Evolutionary conservation across 2,329 filamentous ascomycete genomes (phyloP), one percentile per base, ranked within the genome.

Genomic region (Mollisia scopiformis): DNA sequence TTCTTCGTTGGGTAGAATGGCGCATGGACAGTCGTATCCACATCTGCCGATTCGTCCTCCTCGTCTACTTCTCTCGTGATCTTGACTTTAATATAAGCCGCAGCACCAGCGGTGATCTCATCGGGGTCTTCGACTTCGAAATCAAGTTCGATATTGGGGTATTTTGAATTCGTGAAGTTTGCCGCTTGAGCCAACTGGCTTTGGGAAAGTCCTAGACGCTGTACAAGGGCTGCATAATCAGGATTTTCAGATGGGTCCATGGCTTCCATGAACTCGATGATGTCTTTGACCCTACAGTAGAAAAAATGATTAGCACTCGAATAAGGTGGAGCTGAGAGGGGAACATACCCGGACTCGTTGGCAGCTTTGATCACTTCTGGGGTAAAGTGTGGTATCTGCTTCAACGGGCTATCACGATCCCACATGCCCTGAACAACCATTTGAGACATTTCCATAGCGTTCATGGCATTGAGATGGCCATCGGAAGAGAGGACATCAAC

Each of bases 381-480:
- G 16, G 89, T 87, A 75, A 98, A 98, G 79, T 98, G 92, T 68
- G 95, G 95, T 72, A 99, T 97, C 77, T 99, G 95, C 80, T 97
- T 97, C 68, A 99, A 84, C 39, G 95, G 93, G 71, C 91, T 96
- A 75, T 99, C 95, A 60, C 93, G 90, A 78, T 99, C 94, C 95
- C 95, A 99, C 92, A 98, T 97, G 53, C 90, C 93, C 78, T 99
- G 95, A 2, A 99, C 93, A 56, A 96, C 92, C 95, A 99, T 99
- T 74, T 99, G 95, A 13, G 92, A 96, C 85, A 99, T 92, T 76
- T 99, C 95, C 94, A 99, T 99, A 28, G 95, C 95, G 71, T 90
- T 93, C 89, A 97, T 96, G 62, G 95, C 94, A 73, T 99, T 99
- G 64, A 99, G 84, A 71, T 97, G 92, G 14, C 94, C 95, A 70